Conservation (phyloP, 352 stramenopile genomes). For the Globisporangium solare region DNA sequence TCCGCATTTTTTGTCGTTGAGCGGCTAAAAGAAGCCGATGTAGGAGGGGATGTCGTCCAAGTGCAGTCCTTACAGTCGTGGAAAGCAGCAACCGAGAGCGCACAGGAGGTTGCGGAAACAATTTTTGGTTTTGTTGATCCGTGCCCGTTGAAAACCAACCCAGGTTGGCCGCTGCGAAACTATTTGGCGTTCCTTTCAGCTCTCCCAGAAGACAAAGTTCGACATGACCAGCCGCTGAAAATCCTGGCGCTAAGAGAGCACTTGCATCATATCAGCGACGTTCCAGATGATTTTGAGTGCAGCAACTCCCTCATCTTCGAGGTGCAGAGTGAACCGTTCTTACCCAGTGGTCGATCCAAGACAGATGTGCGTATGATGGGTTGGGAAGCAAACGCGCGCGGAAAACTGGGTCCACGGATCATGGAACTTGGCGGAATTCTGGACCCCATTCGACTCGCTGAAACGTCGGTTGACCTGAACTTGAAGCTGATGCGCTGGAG, state of each 20-base stretch:
- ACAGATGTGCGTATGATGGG: constrained; percentile 42
- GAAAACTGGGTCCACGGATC: constrained; percentile 65
- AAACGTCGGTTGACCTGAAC: constrained; percentile 97
- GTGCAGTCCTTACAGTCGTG: constrained; percentile 32
- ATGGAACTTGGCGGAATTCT: constrained; percentile 74
- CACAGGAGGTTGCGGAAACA: constrained; percentile 20
- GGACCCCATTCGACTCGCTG: constrained; percentile 87
- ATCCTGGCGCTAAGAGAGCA: constrained; percentile 75
- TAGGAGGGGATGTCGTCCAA: constrained; percentile 15
- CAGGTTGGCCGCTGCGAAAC: constrained; percentile 88
- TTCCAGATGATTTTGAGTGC: constrained; percentile 44
- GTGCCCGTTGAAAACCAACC: constrained; percentile 63
- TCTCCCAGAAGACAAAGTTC: constrained; percentile 27
- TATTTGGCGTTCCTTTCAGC: constrained; percentile 64
- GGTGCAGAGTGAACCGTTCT: constrained; percentile 32
- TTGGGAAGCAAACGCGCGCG: constrained; percentile 72
- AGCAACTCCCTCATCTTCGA: constrained; percentile 56
- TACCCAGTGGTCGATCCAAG: constrained; percentile 22
- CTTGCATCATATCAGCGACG: constrained; percentile 39
- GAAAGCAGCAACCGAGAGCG: constrained; percentile 10
- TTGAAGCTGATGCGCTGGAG: constrained; percentile 99
- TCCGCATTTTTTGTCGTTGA: constrained; percentile 75
- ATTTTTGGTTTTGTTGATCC: constrained; percentile 89
- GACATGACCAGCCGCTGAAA: constrained; percentile 27
- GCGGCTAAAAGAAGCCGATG: constrained; percentile 8